Evolutionary conservation across 1,284 basidiomycete genomes (phyloP).

Genomic region (Thelephora terrestris): DNA sequence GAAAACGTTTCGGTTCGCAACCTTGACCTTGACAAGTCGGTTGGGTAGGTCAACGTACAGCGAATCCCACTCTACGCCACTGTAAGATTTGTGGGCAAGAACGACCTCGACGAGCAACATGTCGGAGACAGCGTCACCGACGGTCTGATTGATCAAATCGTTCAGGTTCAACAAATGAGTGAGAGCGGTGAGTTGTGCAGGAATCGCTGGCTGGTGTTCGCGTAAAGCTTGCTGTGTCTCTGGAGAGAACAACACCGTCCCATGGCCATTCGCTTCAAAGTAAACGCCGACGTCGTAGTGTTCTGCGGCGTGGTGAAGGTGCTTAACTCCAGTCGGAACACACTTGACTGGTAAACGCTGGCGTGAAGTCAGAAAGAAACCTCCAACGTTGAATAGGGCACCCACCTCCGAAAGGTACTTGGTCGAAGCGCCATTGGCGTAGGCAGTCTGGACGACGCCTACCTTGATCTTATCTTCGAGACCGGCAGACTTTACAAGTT

Average conservation of each 20-base stretch:
- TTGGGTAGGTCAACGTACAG: constrained; percentile 94
- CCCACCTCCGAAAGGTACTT: constrained; percentile 79
- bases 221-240: constrained; percentile 53
- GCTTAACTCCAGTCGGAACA: constrained; percentile 95
- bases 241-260: constrained; percentile 91
- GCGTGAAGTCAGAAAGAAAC: constrained; percentile 1
- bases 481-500: constrained; percentile 78
- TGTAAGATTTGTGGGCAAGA: constrained; percentile 80
- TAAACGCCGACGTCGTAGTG: constrained; percentile 94
- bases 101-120: constrained; percentile 94
- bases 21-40: constrained; percentile 91
- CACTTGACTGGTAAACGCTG: constrained; percentile 91
- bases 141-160: constrained; percentile 94
- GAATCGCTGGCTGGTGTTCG: constrained; percentile 62
- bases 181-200: constrained; percentile 72
- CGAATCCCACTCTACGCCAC: constrained; percentile 85
- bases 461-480: constrained; percentile 68
- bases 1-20: constrained; percentile 78
- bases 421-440: constrained; percentile 96
- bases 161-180: constrained; percentile 70
- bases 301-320: constrained; percentile 96
- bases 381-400: constrained; percentile 7
- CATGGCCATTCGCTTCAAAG: constrained; percentile 99
- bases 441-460: constrained; percentile 97
- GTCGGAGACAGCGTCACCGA: constrained; percentile 95